Base-by-base conservation (phyloP, 1,139 yeast species). In the Citeromyces siamensis region DNA sequence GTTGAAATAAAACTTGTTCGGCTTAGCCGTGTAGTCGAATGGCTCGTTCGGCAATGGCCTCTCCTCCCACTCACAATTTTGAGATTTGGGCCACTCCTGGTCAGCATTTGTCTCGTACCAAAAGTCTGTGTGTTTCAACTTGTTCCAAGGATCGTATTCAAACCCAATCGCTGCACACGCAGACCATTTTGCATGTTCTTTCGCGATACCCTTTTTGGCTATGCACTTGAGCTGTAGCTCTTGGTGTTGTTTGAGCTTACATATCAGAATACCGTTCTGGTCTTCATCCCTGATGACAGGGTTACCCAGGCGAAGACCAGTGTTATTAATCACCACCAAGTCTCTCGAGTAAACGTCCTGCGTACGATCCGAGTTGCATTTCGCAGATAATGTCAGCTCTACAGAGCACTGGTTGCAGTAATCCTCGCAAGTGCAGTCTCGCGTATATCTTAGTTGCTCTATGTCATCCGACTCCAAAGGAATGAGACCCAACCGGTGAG, bases 141-240 rank as follows among this genome's bases (percentile, higher is more conserved):
- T 93, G 59, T 90, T 90, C 94, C 95, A 90, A n/a, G 99, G 99
- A 54, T 90, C 99, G 53, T 90, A 90, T 59, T 90, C 99, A 52
- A 90, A 90, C 18, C 94, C 97, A 40, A 93, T 71, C n/a, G 98
- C 98, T 0, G 96, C 72, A 48, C 94, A 83, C 2, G 98, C 96
- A 5, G 94, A 80, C 98, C 98, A 90, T 54, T 90, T 90, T 37
- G 98, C 96, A 53, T 90, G 99, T 56, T 90, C 99, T 57, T 93
- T 90, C 33, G 97, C 88, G 43, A 93, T 90, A 33, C 99, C 98
- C 63, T 90, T 90, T 58, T 93, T 90, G 38, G 99, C 98, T 44
- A 90, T 82, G 60, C 99, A 90, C 44, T 82, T 78, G 42, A 90
- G 62, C 47, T 82, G 71, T 48, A 90, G 66, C 55, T 90, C 96